Conservation (phyloP, 495 filamentous ascomycete species). For the Aspergillus ostianus region DNA sequence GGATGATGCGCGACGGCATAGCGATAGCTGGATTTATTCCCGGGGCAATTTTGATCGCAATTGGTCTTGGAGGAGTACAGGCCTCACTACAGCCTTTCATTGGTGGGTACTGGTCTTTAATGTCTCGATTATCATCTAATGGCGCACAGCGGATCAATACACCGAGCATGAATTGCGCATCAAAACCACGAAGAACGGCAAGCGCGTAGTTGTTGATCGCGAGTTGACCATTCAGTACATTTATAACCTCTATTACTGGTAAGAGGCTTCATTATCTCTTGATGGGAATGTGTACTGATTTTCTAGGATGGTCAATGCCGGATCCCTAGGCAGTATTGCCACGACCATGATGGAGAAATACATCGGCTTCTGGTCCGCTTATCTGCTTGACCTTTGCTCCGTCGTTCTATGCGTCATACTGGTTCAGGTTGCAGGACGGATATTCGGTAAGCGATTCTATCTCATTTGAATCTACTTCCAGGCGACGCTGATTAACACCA, state of each 20-base stretch:
- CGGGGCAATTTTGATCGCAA: conserved; percentile 18
- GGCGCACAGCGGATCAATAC: conserved; percentile 55
- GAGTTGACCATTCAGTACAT: conserved; percentile 60
- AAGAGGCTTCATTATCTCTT: conserved; percentile 11
- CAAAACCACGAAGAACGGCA: conserved; percentile 42
- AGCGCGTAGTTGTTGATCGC: conserved; percentile 58
- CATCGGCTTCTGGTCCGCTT: conserved; percentile 48
- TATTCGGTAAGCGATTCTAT: conserved; percentile 15
- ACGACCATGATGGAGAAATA: conserved; percentile 47
- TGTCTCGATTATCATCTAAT: conserved; percentile 1
- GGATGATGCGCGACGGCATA: conserved; percentile 24
- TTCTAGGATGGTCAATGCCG: conserved; percentile 40
- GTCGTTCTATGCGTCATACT: conserved; percentile 31
- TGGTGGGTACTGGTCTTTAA: neutral
- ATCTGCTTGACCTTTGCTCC: conserved; percentile 30
- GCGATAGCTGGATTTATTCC: conserved; percentile 24
- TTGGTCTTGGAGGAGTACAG: conserved; percentile 11
- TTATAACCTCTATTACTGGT: conserved; percentile 65
- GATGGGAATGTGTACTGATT: neutral
- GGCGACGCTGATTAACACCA: conserved; percentile 5
- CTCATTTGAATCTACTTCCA: neutral
- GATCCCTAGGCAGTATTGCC: conserved; percentile 40
- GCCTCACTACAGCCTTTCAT: neutral
- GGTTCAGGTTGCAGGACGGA: conserved; percentile 26
- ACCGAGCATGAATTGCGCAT: conserved; percentile 45